These are phyloP conservation scores for Acidiella bohemica DNA, from an alignment of 495 filamentous ascomycete genomes.

Conservation along the genomic window DNA sequence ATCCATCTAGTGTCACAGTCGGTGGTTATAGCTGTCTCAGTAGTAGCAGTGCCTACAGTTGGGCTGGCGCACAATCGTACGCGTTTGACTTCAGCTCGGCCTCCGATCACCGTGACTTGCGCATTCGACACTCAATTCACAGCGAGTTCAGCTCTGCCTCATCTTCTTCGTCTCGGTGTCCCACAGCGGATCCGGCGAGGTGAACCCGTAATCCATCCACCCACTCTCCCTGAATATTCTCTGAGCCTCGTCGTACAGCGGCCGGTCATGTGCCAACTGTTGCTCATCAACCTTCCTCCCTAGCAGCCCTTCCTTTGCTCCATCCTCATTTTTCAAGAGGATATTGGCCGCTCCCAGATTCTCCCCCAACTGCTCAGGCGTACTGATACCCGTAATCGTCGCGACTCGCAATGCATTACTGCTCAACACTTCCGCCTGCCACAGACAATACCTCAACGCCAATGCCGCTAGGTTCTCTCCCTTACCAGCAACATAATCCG, in stretches of 20 bases:
- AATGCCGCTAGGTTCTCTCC: constrained; percentile 2
- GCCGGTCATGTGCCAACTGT: background rate
- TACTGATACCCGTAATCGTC: constrained; percentile 4
- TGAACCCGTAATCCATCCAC: constrained; percentile 1
- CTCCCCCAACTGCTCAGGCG: background rate
- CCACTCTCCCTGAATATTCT: background rate
- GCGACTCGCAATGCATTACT: background rate
- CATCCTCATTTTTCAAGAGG: background rate
- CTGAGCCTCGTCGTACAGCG: background rate
- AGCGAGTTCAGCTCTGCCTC: no score
- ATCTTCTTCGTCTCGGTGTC: background rate
- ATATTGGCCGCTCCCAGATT: background rate
- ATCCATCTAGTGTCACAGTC: no score
- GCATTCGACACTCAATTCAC: no score
- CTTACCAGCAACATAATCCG: background rate
- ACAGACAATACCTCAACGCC: background rate
- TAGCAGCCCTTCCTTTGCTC: background rate
- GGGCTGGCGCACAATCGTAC: no score
- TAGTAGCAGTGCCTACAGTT: no score
- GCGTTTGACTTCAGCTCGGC: no score
- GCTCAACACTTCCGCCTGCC: background rate
- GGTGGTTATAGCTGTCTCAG: no score
- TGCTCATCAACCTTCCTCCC: background rate
- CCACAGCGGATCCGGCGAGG: constrained; percentile 1
- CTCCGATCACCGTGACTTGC: no score